A percentile compares a stretch with the other conserved stretches of the same genome.
phyloP scores from a whole-genome alignment of 1,139 yeast genomes.

The Blastobotrys petasosporus region DNA sequence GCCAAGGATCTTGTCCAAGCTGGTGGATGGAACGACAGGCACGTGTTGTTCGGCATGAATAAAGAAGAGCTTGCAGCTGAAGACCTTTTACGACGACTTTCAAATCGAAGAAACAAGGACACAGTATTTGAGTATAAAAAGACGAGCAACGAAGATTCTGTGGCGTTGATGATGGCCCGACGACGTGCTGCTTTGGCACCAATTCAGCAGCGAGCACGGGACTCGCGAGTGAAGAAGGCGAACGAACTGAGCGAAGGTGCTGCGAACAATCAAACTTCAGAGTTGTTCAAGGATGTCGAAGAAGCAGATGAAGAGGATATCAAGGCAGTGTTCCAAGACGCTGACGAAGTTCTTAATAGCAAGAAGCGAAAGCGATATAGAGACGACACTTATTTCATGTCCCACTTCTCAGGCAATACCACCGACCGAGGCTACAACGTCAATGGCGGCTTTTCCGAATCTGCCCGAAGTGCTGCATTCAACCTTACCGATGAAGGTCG shows the following conservation, averaged over 20 bases:
- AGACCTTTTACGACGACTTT: conserved; percentile 61
- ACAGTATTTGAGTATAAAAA: conserved; percentile 83
- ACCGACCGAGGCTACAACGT: conserved; percentile 74
- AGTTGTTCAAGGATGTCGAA: conserved; percentile 8
- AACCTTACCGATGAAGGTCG: conserved; percentile 72
- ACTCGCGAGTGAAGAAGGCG: conserved; percentile 48
- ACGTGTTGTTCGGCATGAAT: conserved; percentile 47
- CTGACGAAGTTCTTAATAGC: conserved; percentile 10
- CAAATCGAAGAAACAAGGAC: conserved; percentile 59
- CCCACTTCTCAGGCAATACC: conserved; percentile 85
- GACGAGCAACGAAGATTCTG: conserved; percentile 45
- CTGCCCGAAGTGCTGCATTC: conserved; percentile 77
- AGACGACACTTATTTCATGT: conserved; percentile 79
- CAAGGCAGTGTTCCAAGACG: conserved; percentile 24
- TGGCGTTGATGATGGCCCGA: conserved; percentile 77
- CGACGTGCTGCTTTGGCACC: conserved; percentile 87
- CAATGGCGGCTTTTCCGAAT: conserved; percentile 57
- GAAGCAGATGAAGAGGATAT: conserved; percentile 30
- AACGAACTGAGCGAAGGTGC: conserved; percentile 39
- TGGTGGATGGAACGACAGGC: conserved; percentile 85
- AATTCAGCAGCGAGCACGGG: conserved; percentile 70
- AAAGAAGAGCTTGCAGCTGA: conserved; percentile 50
- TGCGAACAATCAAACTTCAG: conserved; percentile 16
- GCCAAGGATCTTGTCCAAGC: conserved; percentile 64
- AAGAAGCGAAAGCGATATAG: conserved; percentile 39